Evolutionary conservation across 805 yeast genomes (phyloP), one percentile per base, ranked within the genome.

Genomic region (Myxozyma neglecta): DNA sequence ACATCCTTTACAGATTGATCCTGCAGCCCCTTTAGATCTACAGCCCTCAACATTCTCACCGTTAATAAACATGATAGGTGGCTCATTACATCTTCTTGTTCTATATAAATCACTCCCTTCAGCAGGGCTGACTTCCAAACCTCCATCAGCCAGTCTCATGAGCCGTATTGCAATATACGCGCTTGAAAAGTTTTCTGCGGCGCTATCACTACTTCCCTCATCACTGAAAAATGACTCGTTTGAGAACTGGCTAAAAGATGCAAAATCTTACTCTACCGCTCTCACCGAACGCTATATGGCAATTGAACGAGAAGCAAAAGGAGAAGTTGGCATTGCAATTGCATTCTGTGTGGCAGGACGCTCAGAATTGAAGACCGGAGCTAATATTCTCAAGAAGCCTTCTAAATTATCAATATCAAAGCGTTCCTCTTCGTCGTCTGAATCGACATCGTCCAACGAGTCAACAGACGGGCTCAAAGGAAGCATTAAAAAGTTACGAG

Each of bases 141-240:
- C 43, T 2, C 64, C 71, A 1, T 65, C 72, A 16, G 65, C 73
- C 10, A 60, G 66, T 7, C 63, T 74, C 34, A 68, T 73, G 59
- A 53, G 69, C 14, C 68, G 76, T n/a, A 66, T 72, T 1, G 70
- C 76, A 7, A 71, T 74, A 40, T 71, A 58, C 55, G 73, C 74
- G 0, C 62, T 66, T 29, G 76, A 74, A 20, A 69, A 71, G 63
- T 72, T 70, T 48, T 64, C 70, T 1, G 56, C 72, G 2, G 71
- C 75, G 2, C 39, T 64, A 10, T 70, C 72, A 46, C 50, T 69
- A 32, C 59, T 69, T 5, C 64, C 66, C 7, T 45, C 60, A 42
- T 44, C 66, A 1, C 64, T 72, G 9, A 57, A 37, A 13, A 60
- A 53, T 24, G 64, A 47, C 20, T 45, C 52, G 3, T 20, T 63